Base-by-base conservation (phyloP, 345 rosid species). In the Eucalyptus brandiana region DNA sequence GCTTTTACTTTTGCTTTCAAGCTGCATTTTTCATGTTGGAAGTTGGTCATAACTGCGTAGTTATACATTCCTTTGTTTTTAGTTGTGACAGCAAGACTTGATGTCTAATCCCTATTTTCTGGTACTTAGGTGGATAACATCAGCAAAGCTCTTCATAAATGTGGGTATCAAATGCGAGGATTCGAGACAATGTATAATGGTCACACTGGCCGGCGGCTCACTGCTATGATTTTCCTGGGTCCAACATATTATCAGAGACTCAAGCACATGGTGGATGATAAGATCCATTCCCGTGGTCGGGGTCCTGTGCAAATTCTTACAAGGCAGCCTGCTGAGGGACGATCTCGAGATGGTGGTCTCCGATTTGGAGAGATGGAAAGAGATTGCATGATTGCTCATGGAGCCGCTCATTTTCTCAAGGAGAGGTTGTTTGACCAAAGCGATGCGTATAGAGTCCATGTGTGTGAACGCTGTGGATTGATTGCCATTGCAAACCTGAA, bases 161-260 rank as follows among this genome's bases (percentile, higher is more conserved):
- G 99, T 93, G 99, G 99, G 89, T 98, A 97, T 90, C 99, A 98
- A 90, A 96, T 96, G 99, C 97, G 99, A 89, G 98, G 99, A 42
- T 97, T 94, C 87, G 99, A 98, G 95, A 97, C 98, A 34, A 97
- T 98, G 99, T 98, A 97, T 90, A 98, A 96, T 87, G 99, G 99
- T 14, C 99, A 98, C 91, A 98, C 99, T 1, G 98, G 99, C 47
- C 95, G 99, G 89, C 94, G 95, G 87, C 98, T 98, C 54, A 88
- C 96, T 80, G 96, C 99, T 80, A 95, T 95, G 97, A 97, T 97
- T 90, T 97, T 98, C 96, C 95, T 98, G 50, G 99, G 99, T 15
- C 99, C 99, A 16, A 98, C 99, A 4, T 98, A 98, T 92, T 98
- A 97, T 91, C 99, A 98, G 90, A 95, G 99, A 89, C 86, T 98